These are phyloP conservation scores for Sugiyamaella marilandica DNA, from an alignment of 805 yeast species.

Conservation along the genomic window DNA sequence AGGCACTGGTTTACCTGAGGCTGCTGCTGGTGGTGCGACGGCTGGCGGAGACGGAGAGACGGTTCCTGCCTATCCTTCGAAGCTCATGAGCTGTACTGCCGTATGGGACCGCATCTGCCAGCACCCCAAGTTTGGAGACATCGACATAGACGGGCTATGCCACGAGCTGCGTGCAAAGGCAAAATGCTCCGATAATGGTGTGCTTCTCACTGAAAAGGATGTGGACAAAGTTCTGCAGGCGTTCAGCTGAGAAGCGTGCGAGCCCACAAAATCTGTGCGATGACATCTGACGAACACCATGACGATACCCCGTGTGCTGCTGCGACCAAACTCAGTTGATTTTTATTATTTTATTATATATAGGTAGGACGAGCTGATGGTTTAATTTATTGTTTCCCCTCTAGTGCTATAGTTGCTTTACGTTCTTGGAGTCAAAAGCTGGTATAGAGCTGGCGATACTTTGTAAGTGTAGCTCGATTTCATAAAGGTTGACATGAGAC, in stretches of 20 bases:
- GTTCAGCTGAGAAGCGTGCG: constrained; percentile 3
- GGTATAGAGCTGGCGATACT: no score
- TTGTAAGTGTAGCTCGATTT: no score
- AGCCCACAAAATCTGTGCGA: not conserved
- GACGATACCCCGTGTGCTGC: constrained; percentile 1
- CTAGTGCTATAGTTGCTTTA: not conserved
- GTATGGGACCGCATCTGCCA: constrained; percentile 94
- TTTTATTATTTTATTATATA: not conserved
- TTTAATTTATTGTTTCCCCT: not conserved
- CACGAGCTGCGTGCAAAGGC: constrained; percentile 85
- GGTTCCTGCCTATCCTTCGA: constrained; percentile 30
- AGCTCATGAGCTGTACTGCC: constrained; percentile 69
- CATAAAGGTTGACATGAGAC: no score
- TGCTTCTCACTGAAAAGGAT: constrained; percentile 75
- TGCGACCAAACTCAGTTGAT: not conserved
- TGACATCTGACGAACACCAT: not conserved
- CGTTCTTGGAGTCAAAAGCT: no score
- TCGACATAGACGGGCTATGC: constrained; percentile 94
- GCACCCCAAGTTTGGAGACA: constrained; percentile 88
- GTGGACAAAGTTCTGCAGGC: constrained; percentile 52
- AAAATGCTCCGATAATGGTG: constrained; percentile 90
- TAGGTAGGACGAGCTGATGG: not conserved
- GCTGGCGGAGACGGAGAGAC: constrained; percentile 21
- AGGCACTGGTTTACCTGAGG: not conserved
- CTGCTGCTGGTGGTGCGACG: not conserved